Base-by-base conservation (phyloP, 805 yeast genomes). In the Barnettozyma populi region DNA sequence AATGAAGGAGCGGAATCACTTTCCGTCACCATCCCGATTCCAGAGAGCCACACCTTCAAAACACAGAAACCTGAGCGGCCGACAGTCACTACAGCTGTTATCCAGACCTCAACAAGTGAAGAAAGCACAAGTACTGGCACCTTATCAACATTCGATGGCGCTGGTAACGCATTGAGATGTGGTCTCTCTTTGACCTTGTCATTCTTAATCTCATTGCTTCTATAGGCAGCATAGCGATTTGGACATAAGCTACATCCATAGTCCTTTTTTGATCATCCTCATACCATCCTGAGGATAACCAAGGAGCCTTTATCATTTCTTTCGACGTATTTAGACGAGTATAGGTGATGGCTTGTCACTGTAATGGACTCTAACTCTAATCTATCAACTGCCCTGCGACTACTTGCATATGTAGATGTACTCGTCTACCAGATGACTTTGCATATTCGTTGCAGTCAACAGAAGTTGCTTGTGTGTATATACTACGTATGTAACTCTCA, bases 131-230 rank as follows among this genome's bases (percentile, higher is more conserved):
- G 18, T 39, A 11, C n/a, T 9, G 20, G 21, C 32, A 39, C 37
- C 5, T 34, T 44, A 13, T 32, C 47, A 9, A 31, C 43, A 7
- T 44, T 32, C 32, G 47, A 31, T 9, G 47, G 47, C 13, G 38
- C 43, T 11, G 47, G 23, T 11, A 44, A 37, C 1, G 13, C 31
- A 4, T 20, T 44, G 34, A 27, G 29, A 7, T 18, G 29, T n/a
- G 37, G 37, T 18, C 13, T 38, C 5, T 31, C 39, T 16, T 13
- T 29, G 6, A 18, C 14, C 19, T 14, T 44, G 11, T 32, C 43
- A n/a, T n/a, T 44, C 14, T 16, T 44, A 34, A 23, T 44, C 38
- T 23, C 39, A 7, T 21, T 44, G 25, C 14, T 44, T 7, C 5
- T 43, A n/a, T 43, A 29, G 19, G 18, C 7, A 29, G n/a, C 32